Evolutionary conservation across 1,139 yeast species (phyloP), one percentile per base, ranked within the genome.

Genomic region (Kodamaea alishanica): DNA sequence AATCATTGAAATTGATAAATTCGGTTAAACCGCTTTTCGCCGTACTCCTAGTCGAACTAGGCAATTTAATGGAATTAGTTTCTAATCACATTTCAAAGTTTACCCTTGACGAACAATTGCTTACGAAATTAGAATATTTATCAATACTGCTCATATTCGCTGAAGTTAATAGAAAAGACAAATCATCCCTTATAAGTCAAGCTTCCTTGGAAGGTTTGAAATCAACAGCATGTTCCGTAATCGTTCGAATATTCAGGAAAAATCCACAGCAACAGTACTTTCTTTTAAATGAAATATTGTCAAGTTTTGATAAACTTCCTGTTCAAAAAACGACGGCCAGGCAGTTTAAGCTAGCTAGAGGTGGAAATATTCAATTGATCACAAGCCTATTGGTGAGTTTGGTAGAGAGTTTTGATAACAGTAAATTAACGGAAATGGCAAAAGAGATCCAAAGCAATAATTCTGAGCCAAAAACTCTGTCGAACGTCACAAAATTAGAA

Each of bases 231-330:
- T 64, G 75, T 45, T 54, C 64, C 4, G 50, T 77, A 1, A 43
- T 82, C 1, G 49, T 67, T 1, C 51, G 65, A 1, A 66, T 83
- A 6, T 83, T 79, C 54, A 58, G 65, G 23, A 52, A 51, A 8
- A 60, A 70, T 30, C 60, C 66, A 0, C 72, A 69, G 31, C 94
- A 85, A 50, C 64, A 84, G 39, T 60, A 61, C 1, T 82, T 81
- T 51, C 66, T 86, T 6, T 49, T 84, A 8, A 75, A 74, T 35
- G 92, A 86, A 52, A 53, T 84, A 3, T 50, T 83, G n/a, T 58
- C 71, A 3, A 73, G 73, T 39, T 60, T 79, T 41, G 75, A 71
- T 34, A 70, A 65, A 33, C 52, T 81, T 6, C 75, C 84, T 0
- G 52, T 64, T 2, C 65, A 65, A 40, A 70, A 75, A 50, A 41